Evolutionary conservation across 2,329 filamentous ascomycete genomes (phyloP), one percentile per base, ranked within the genome.

Genomic region (Cryphonectria parasitica): DNA sequence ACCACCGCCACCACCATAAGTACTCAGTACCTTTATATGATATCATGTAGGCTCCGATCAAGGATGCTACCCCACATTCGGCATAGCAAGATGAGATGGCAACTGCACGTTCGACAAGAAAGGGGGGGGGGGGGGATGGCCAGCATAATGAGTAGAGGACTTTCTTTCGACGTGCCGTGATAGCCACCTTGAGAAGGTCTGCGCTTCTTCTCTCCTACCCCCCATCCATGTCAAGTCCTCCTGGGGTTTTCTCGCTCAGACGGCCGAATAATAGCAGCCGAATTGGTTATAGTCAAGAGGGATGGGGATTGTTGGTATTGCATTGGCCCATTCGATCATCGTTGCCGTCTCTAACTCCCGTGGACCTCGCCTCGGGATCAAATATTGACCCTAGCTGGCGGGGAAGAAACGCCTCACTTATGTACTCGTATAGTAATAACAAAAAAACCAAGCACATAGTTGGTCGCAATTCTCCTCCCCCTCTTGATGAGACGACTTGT

Each of bases 321-420:
- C 15, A 34, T 19, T 34, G 56, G 56, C 31, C 31, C 31, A n/a
- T 25, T 39, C 58, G 17, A 61, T 17, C 54, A 25, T 22, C 15
- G 43, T 3, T 66, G 64, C 64, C 64, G 64, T 66, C 52, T 52
- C 49, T 52, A 66, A 66, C 36, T 66, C 64, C 64, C 64, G 64
- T 31, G 28, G n/a, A 13, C 54, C 15, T 31, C 25, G 25, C 25
- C 25, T 56, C 25, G 28, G 54, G 54, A 58, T 58, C 25, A 58
- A 58, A 58, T 58, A 58, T 58, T 58, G 54, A 3, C 54, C 54
- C 7, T 31, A 34, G 15, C 13, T 8, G 28, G 28, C 3, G 1
- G 43, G 43, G 7, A 28, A 1, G 45, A 8, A 19, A 49, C 45
- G 45, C 5, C 45, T 49, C 45, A 10, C 19, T 43, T 43, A 11